Evolutionary conservation across 768 basidiomycete genomes (phyloP).

Genomic region (Tricholoma sp.): DNA sequence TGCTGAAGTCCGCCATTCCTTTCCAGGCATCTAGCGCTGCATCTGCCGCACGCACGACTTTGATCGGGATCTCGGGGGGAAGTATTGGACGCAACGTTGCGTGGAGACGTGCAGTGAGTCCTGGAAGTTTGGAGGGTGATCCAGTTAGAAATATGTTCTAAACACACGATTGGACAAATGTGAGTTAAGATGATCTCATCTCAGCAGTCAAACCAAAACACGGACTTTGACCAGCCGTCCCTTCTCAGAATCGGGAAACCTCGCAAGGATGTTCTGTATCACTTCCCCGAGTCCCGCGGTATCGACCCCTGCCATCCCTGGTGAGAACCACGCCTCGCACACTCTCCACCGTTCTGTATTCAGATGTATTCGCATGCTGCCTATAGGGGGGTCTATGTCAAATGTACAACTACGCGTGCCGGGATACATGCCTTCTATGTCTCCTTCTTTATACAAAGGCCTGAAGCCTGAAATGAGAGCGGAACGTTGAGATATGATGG

Average conservation of each 20-base stretch:
- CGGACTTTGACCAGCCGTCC: constrained; percentile 68
- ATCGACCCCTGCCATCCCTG: constrained; percentile 91
- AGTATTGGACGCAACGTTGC: constrained; percentile 77
- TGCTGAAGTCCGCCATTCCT: constrained; percentile 81
- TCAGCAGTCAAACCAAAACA: constrained; percentile 7
- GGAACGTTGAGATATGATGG: constrained; percentile 69
- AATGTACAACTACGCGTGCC: background rate
- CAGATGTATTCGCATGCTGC: constrained; percentile 75
- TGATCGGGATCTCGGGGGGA: constrained; percentile 73
- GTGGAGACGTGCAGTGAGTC: constrained; percentile 63
- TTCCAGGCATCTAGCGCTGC: constrained; percentile 79
- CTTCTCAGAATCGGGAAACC: constrained; percentile 66
- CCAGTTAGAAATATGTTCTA: constrained; percentile 93
- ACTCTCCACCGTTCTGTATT: constrained; percentile 89
- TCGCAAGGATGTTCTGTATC: constrained; percentile 72
- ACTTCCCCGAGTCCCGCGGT: constrained; percentile 94
- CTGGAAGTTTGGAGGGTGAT: constrained; percentile 67
- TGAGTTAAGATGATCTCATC: background rate
- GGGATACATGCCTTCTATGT: constrained; percentile 47
- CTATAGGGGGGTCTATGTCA: constrained; percentile 22
- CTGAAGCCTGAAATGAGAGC: constrained; percentile 84
- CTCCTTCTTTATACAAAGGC: constrained; percentile 72
- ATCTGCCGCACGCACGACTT: constrained; percentile 58
- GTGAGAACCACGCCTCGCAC: constrained; percentile 90
- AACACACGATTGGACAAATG: background rate